Conservation (phyloP, 2,329 filamentous ascomycete species). For the Aspergillus fructus region DNA sequence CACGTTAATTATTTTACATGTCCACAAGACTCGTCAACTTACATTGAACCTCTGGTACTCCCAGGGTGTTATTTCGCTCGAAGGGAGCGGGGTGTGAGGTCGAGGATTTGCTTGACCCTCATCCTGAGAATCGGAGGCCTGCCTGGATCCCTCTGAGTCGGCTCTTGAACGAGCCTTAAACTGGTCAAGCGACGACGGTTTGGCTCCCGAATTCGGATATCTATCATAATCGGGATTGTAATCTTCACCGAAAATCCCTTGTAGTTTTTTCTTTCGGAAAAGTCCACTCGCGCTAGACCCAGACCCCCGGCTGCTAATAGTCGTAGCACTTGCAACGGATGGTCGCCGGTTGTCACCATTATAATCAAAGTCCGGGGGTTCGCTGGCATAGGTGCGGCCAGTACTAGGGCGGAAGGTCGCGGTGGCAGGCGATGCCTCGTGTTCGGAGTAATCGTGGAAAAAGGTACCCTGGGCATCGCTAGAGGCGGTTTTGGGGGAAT, state of each 20-base stretch:
- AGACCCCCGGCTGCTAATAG: constrained; percentile 81
- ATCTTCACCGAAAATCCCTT: constrained; percentile 91
- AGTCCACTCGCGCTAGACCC: constrained; percentile 69
- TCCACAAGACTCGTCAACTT: constrained; percentile 32
- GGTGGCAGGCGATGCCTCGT: constrained; percentile 61
- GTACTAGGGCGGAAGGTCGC: constrained; percentile 64
- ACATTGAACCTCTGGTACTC: constrained; percentile 84
- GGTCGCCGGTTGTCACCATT: constrained; percentile 75
- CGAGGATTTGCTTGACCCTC: constrained; percentile 68
- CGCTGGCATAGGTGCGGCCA: constrained; percentile 54
- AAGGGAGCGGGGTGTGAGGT: constrained; percentile 80
- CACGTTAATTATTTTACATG: not conserved
- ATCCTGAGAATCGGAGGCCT: constrained; percentile 44
- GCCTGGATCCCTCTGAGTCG: constrained; percentile 74
- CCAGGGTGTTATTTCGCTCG: constrained; percentile 96
- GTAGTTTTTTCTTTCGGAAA: constrained; percentile 70
- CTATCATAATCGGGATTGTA: constrained; percentile 70
- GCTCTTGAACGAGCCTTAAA: constrained; percentile 69
- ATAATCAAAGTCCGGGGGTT: constrained; percentile 61
- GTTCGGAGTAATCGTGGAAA: constrained; percentile 39
- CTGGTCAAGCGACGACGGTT: constrained; percentile 47
- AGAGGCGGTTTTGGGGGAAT: constrained; percentile 27
- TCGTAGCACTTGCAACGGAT: constrained; percentile 84
- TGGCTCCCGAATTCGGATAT: constrained; percentile 44
- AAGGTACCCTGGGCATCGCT: constrained; percentile 34